These are phyloP conservation scores for Aegilops speltoides DNA, from an alignment of 176 grass and related monocot species.

Conservation along the genomic window DNA sequence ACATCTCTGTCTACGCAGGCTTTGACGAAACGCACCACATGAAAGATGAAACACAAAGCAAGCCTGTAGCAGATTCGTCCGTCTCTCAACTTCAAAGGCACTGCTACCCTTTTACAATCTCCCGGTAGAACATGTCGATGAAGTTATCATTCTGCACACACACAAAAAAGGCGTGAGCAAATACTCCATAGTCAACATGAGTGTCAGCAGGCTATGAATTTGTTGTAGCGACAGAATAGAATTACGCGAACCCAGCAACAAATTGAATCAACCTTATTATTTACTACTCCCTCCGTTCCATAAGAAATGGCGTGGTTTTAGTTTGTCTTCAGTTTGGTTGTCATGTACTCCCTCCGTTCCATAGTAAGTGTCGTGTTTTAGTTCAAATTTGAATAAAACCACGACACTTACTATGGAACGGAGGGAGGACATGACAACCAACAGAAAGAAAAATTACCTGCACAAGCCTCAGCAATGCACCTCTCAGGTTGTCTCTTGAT, in stretches of 20 bases:
- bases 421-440: not conserved
- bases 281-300: too few relatives aligned
- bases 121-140: slow-evolving; percentile 57
- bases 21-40: slow-evolving; percentile 16
- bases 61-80: not conserved
- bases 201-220: not conserved
- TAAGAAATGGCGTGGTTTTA: too few relatives aligned
- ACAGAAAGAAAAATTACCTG: slow-evolving; percentile 42
- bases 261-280: not conserved
- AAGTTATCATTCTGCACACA: slow-evolving; percentile 56
- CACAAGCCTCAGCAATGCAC: slow-evolving; percentile 46
- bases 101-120: slow-evolving; percentile 52
- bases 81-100: slow-evolving; percentile 23
- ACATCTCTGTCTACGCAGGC: not conserved
- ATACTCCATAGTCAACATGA: not conserved
- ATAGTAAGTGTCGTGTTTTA: too few relatives aligned
- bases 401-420: too few relatives aligned
- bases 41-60: slow-evolving; percentile 14
- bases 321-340: too few relatives aligned
- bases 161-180: not conserved
- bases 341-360: too few relatives aligned
- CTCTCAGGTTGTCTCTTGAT: slow-evolving; percentile 50
- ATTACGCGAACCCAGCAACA: not conserved
- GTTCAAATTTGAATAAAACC: too few relatives aligned
- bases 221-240: not conserved